Base-by-base conservation (phyloP, 2,329 filamentous ascomycete species). In the Stagonosporopsis vannaccii region DNA sequence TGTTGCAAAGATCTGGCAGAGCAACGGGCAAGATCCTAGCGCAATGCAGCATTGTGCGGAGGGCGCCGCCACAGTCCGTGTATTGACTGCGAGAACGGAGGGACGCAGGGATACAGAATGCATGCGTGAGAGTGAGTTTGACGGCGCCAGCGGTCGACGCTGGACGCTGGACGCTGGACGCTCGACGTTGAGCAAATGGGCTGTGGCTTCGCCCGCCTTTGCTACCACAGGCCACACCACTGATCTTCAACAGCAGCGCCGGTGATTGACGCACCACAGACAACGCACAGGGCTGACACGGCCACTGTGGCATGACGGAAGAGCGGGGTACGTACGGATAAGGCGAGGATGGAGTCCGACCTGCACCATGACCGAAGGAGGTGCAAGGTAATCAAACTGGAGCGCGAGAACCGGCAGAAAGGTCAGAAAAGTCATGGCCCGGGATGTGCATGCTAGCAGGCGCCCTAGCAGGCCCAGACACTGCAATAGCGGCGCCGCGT, bases 321-420 rank as follows among this genome's bases (percentile, higher is more conserved):
- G 51, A 51, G 57, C 54, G 57, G 57, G 57, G 57, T 57, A 51
- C 54, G 58, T 60, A 60, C 58, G 58, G 58, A 61, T 56, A 61
- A 58, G 55, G 58, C 48, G 37, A 56, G 56, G 35, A 57, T 44
- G 35, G 37, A 36, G 54, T 28, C 44, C 43, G 42, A 43, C 36
- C 40, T 49, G 33, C 26, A 56, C 62, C 59, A 65, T 46, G 47
- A 53, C 58, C 44, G 53, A 59, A 60, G 51, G 59, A 62, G 65
- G 49, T 58, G 58, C 57, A 45, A 37, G 41, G 46, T 43, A 63
- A 63, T 64, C 55, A 63, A 56, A 50, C 46, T 63, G 62, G 64
- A 58, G 62, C 58, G 66, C 54, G 48, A 63, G 59, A 60, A 63
- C 66, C 63, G 66, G 60, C 60, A 65, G 65, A 55, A 54, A 52